Evolutionary conservation across 768 basidiomycete species (phyloP).

Genomic region (Mycena floridula): DNA sequence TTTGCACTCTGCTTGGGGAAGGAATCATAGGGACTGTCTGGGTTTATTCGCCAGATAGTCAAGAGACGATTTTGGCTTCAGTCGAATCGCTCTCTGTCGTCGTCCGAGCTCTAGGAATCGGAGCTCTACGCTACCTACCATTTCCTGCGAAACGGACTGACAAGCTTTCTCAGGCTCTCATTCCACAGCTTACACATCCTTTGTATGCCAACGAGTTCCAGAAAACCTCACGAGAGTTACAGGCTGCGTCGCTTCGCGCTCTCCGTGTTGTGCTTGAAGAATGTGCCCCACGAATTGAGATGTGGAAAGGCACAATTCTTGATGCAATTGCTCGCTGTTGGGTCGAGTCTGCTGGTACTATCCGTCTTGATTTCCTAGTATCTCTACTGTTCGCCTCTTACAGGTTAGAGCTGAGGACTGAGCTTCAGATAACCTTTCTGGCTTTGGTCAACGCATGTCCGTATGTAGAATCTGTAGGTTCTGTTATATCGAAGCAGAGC

Average conservation of each 20-base stretch:
- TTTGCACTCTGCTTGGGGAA: slow-evolving; percentile 65
- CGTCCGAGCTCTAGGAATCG: slow-evolving; percentile 55
- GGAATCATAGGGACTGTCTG: slow-evolving; percentile 69
- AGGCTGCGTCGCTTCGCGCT: slow-evolving; percentile 38
- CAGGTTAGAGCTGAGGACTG: slow-evolving; percentile 1
- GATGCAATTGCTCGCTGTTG: slow-evolving; percentile 61
- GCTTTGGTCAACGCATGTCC: slow-evolving; percentile 6
- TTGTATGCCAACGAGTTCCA: slow-evolving; percentile 24
- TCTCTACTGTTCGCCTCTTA: background rate
- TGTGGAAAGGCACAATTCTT: slow-evolving; percentile 62
- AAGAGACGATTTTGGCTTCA: slow-evolving; percentile 52
- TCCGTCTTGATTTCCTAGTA: slow-evolving; percentile 3
- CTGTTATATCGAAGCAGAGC: too few species aligned
- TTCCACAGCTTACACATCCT: slow-evolving; percentile 52
- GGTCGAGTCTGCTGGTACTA: slow-evolving; percentile 30
- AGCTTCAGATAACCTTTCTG: slow-evolving; percentile 2
- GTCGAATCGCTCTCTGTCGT: slow-evolving; percentile 56
- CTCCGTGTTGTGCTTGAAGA: slow-evolving; percentile 41
- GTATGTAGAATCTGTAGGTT: too few species aligned
- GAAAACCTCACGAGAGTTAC: slow-evolving; percentile 23
- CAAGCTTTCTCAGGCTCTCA: slow-evolving; percentile 38
- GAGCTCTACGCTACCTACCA: slow-evolving; percentile 51
- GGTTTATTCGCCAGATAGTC: slow-evolving; percentile 60
- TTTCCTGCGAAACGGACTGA: background rate
- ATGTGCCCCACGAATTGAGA: slow-evolving; percentile 50